phyloP scores from a whole-genome alignment of 257 asterid species.

The Asclepias syriaca region DNA sequence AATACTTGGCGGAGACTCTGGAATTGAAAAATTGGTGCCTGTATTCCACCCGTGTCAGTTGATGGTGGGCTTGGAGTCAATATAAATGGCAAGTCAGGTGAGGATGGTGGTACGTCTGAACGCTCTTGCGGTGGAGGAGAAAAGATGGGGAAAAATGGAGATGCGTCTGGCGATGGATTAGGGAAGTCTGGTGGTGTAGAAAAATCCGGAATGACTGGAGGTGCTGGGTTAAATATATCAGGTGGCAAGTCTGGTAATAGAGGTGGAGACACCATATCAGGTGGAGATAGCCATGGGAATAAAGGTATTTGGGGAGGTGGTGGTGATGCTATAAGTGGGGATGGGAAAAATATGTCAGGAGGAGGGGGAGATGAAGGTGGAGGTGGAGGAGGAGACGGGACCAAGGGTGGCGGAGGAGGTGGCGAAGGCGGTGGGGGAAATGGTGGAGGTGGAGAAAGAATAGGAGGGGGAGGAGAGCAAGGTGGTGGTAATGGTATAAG shows the following conservation, averaged over 20 bases:
- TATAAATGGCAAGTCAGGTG: slow-evolving; percentile 15
- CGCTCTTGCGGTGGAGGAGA: slow-evolving; percentile 14
- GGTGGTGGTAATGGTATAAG: slow-evolving; percentile 13
- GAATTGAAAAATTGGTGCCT: slow-evolving; percentile 15
- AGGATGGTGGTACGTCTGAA: not conserved
- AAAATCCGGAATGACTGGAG: slow-evolving; percentile 24
- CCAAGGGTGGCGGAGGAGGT: slow-evolving; percentile 16
- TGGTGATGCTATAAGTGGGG: slow-evolving; percentile 28
- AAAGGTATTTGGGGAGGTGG: slow-evolving; percentile 20
- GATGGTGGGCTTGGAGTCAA: slow-evolving; percentile 18
- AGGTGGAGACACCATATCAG: slow-evolving; percentile 15
- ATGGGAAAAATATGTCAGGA: slow-evolving; percentile 12
- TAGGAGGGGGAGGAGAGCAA: slow-evolving; percentile 13
- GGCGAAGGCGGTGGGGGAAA: slow-evolving; percentile 9
- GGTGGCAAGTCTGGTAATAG: slow-evolving; percentile 32
- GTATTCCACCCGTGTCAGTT: slow-evolving; percentile 4
- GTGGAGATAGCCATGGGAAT: slow-evolving; percentile 33
- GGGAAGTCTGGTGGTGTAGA: slow-evolving; percentile 21
- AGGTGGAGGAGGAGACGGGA: slow-evolving; percentile 25
- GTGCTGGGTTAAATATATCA: slow-evolving; percentile 22
- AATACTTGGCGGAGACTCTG: slow-evolving; percentile 14
- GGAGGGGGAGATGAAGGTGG: slow-evolving; percentile 27
- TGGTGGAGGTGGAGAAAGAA: slow-evolving; percentile 7
- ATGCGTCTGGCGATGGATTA: slow-evolving; percentile 2
- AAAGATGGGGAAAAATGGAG: slow-evolving; percentile 2